Base-by-base conservation (phyloP, 306 rosid species). In the Adenanthera pavonina region DNA sequence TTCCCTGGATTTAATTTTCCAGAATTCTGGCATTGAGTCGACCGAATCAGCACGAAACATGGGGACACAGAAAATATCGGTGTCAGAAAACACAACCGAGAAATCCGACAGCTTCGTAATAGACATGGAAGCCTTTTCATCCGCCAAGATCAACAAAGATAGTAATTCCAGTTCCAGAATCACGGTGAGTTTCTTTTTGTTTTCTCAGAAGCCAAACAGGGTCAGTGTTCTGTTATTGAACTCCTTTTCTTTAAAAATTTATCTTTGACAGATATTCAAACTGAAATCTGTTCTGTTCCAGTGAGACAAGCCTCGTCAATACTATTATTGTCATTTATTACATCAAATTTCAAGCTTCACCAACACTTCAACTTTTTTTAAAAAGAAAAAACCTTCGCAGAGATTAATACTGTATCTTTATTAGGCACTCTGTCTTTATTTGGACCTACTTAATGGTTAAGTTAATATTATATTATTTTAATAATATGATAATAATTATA, bases 91-190 rank as follows among this genome's bases (percentile, higher is more conserved):
- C 79, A 33, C 85, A 4, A 64, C 87, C 34, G 90, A 90, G 49
- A 85, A 82, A 72, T 35, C 86, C 17, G 94, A 92, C 64, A 92
- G 88, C 90, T 92, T 91, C 82, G 97, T 91, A 51, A 92, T 95
- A 51, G 97, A 95, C 48, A 85, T 95, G 95, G 92, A 91, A 30
- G 77, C 88, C 79, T 84, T 89, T 84, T 83, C 97, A 78, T 72
- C 89, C 64, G 66, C 61, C 74, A 40, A 0, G 72, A 64, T 43
- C 79, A 88, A 76, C 64, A 91, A 86, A 84, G 94, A 91, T 68
- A 46, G 6, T 36, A 57, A 86, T 35, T 3, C 92, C n/a, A 89
- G 89, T 88, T 79, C 98, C 4, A 89, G 95, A 90, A 86, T 84
- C 79, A 83, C 89, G 76, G 98, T 92, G 30, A 44, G 8, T 62